These are phyloP conservation scores for Xylariaceae sp. DNA, from an alignment of 2,329 filamentous ascomycete genomes.

Conservation along the genomic window DNA sequence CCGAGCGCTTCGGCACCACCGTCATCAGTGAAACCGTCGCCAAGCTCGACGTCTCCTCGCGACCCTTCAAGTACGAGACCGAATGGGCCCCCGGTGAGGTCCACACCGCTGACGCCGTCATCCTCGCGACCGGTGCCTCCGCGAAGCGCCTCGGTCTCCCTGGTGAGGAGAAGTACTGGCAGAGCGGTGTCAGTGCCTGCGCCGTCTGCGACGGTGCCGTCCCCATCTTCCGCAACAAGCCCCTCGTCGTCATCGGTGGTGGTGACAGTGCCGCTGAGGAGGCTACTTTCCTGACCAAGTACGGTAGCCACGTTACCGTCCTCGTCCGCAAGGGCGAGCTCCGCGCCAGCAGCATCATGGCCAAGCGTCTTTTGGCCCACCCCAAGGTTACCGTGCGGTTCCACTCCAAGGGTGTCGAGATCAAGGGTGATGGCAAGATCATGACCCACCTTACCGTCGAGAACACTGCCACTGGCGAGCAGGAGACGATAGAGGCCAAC, in stretches of 20 bases:
- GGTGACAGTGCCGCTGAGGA: constrained; percentile 97
- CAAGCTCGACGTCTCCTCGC: constrained; percentile 74
- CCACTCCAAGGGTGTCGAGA: constrained; percentile 75
- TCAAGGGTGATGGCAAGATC: constrained; percentile 79
- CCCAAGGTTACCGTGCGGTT: constrained; percentile 88
- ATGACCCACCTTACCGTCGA: constrained; percentile 86
- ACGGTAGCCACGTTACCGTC: constrained; percentile 90
- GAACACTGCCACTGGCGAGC: constrained; percentile 67
- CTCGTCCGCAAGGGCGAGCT: constrained; percentile 83
- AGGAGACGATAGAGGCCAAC: constrained; percentile 82
- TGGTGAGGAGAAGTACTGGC: constrained; percentile 96
- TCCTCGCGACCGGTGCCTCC: constrained; percentile 92
- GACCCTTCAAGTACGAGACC: constrained; percentile 90
- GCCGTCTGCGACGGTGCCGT: constrained; percentile 96
- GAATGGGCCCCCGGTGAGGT: constrained; percentile 80
- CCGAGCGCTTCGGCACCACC: constrained; percentile 83
- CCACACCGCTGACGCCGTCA: constrained; percentile 85
- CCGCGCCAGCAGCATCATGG: constrained; percentile 88
- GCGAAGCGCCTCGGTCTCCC: constrained; percentile 75
- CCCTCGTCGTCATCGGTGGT: constrained; percentile 89
- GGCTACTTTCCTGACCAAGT: constrained; percentile 95
- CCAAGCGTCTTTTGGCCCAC: constrained; percentile 72
- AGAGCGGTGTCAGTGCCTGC: constrained; percentile 91
- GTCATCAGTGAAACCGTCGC: constrained; percentile 91
- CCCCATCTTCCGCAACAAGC: constrained; percentile 96